A percentile compares a stretch with the other conserved stretches of the same genome.
Evolutionary conservation across 345 rosid species (phyloP).

Genomic region (Brassica incana): DNA sequence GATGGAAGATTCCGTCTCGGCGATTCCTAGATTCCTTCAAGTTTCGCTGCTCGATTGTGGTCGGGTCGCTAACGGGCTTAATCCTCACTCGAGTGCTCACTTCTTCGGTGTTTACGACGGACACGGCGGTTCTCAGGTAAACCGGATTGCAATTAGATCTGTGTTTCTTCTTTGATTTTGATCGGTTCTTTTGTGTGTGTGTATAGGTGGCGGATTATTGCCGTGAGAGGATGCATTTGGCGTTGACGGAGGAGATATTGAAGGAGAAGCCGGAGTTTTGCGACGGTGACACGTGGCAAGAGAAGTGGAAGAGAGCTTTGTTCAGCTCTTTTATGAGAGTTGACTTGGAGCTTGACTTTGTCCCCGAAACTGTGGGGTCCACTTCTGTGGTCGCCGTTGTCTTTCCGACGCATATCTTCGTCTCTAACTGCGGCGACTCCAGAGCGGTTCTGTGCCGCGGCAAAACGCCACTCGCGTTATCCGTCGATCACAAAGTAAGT

Average conservation of each 20-base stretch:
- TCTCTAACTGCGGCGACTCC: constrained; percentile 82
- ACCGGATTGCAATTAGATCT: neutral
- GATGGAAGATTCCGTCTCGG: constrained; percentile 78
- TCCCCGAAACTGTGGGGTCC: constrained; percentile 80
- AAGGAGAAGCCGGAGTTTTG: constrained; percentile 37
- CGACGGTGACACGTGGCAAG: constrained; percentile 47
- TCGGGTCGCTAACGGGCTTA: constrained; percentile 20
- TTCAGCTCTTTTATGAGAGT: constrained; percentile 61
- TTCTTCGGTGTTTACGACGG: constrained; percentile 85
- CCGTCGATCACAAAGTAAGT: constrained; percentile 71
- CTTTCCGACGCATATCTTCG: constrained; percentile 57
- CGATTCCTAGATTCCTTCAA: constrained; percentile 52
- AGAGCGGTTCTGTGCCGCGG: constrained; percentile 77
- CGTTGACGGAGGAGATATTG: constrained; percentile 65
- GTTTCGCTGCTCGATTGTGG: constrained; percentile 42
- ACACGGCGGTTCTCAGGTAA: constrained; percentile 77
- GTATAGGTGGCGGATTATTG: constrained; percentile 69
- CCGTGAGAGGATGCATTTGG: constrained; percentile 60
- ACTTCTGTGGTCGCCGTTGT: constrained; percentile 75
- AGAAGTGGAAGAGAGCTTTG: constrained; percentile 61
- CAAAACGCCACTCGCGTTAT: constrained; percentile 54
- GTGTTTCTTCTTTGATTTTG: neutral
- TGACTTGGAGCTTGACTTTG: constrained; percentile 52
- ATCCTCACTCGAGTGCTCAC: constrained; percentile 44
- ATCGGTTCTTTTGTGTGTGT: neutral